Percentiles rank a stretch among this genome's conserved stretches.
Evolutionary conservation across 345 rosid species (phyloP).

Genomic region (Fremontodendron californicum): DNA sequence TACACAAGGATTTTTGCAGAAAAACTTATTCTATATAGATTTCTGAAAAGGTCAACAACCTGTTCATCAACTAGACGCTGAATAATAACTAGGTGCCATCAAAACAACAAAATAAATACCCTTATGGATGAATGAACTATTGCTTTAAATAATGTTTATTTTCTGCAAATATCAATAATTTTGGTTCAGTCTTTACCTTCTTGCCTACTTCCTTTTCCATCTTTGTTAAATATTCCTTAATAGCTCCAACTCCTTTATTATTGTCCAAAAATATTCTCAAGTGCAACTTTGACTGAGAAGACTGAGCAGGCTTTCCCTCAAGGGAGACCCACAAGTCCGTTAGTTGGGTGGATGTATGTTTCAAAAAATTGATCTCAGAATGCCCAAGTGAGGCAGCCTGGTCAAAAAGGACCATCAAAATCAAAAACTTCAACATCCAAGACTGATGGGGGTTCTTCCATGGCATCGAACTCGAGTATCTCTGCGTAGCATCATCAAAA

Average conservation of each 20-base stretch:
- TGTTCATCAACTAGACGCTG: not conserved
- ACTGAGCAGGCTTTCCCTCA: conserved; percentile 78
- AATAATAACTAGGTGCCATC: not conserved
- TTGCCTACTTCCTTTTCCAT: conserved; percentile 94
- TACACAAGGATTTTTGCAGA: conserved; percentile 5
- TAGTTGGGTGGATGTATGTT: conserved; percentile 63
- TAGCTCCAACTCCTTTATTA: conserved; percentile 67
- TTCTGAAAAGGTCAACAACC: not conserved
- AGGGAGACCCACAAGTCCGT: conserved; percentile 75
- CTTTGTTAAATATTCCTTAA: conserved; percentile 68
- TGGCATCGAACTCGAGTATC: conserved; percentile 86
- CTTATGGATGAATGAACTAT: not conserved
- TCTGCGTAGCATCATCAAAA: conserved; percentile 46
- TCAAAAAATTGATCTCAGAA: conserved; percentile 80
- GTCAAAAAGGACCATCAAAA: conserved; percentile 92
- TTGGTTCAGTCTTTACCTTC: conserved; percentile 48
- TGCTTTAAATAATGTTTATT: not conserved
- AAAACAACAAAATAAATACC: not conserved
- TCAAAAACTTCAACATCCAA: conserved; percentile 84
- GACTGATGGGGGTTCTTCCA: conserved; percentile 93
- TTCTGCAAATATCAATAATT: not conserved
- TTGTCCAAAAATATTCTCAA: conserved; percentile 77
- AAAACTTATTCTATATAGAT: not conserved
- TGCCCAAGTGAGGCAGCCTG: conserved; percentile 84
- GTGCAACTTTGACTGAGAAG: conserved; percentile 75